Evolutionary conservation across 495 filamentous ascomycete genomes (phyloP).

Genomic region (Tuber melanosporum): DNA sequence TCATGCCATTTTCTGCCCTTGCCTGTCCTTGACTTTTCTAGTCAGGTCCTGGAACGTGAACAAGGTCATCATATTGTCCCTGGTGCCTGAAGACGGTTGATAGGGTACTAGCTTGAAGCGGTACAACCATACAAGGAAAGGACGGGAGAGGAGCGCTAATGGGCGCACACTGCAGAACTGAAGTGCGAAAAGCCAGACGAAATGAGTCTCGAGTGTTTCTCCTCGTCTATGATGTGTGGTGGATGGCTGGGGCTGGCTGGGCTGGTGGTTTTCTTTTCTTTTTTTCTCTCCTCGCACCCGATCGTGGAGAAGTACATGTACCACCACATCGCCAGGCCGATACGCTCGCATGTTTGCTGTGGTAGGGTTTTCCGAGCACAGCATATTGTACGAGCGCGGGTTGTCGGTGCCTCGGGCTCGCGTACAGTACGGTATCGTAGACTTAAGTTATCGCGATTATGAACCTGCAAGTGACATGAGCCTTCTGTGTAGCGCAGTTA

Average conservation of each 20-base stretch:
- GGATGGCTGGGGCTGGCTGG: background rate
- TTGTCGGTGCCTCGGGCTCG: background rate
- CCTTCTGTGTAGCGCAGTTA: background rate
- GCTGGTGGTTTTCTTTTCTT: background rate
- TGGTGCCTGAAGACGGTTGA: background rate
- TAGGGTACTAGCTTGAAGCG: background rate
- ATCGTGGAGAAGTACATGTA: background rate
- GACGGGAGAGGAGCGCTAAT: background rate
- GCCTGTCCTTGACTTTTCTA: background rate
- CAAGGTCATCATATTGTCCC: background rate
- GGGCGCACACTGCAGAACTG: background rate
- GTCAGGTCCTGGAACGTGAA: background rate
- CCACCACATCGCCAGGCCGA: background rate
- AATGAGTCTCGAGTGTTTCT: background rate
- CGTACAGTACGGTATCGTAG: background rate
- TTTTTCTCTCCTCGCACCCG: background rate
- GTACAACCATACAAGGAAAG: background rate
- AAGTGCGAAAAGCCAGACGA: background rate
- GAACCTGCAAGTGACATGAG: background rate
- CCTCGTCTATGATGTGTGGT: background rate
- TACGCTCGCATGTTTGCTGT: background rate
- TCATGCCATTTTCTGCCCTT: background rate
- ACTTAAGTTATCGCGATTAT: background rate
- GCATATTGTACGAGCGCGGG: background rate
- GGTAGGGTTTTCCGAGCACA: background rate